Conservation (phyloP, 441 rosid species). For the Gossypium laxum region DNA sequence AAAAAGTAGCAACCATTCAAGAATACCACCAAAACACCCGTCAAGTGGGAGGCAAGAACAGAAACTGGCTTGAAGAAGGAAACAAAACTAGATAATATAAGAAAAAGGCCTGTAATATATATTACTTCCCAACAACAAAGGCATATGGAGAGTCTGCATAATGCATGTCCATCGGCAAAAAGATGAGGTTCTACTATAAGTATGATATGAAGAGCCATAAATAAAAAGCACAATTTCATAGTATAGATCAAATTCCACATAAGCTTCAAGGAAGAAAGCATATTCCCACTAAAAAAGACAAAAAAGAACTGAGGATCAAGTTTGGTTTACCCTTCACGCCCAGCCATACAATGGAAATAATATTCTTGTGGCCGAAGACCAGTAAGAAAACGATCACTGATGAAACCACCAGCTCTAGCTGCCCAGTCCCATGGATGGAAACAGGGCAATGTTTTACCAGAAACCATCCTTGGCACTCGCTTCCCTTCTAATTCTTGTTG, state of each 20-base stretch:
- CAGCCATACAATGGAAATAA: conserved; percentile 99
- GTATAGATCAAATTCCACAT: neutral
- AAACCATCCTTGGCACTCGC: conserved; percentile 96
- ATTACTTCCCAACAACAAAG: neutral
- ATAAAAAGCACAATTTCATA: neutral
- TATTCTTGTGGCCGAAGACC: conserved; percentile 99
- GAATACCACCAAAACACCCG: neutral
- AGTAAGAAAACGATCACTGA: conserved; percentile 86
- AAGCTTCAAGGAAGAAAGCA: neutral
- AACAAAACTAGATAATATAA: neutral
- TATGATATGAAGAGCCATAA: neutral
- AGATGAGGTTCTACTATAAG: neutral
- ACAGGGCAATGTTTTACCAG: conserved; percentile 96
- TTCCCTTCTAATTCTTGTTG: conserved; percentile 98
- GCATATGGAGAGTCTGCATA: neutral
- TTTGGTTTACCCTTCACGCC: conserved; percentile 88
- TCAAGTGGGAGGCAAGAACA: neutral
- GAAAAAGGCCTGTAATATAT: neutral
- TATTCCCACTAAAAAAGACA: neutral
- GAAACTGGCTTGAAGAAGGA: neutral
- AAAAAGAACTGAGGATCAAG: neutral
- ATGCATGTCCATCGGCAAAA: neutral
- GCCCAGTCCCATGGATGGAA: conserved; percentile 98
- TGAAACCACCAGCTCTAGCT: conserved; percentile 94
- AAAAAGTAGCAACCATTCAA: neutral